Conservation (phyloP, 179 eudicot genomes). For the Silene vulgaris region DNA sequence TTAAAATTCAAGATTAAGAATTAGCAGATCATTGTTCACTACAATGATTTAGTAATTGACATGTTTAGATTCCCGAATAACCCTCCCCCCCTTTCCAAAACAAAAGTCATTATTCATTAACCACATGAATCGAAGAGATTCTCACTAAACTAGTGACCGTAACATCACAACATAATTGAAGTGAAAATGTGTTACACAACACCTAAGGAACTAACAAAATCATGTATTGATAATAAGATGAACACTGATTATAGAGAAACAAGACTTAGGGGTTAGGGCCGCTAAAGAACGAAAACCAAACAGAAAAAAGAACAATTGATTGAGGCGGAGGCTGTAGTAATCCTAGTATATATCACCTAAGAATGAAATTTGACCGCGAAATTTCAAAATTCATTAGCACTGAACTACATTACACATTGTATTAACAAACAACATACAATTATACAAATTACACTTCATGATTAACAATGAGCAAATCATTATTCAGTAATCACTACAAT, state of each 20-base stretch:
- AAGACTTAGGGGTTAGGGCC: not conserved
- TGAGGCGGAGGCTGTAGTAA: too few species aligned
- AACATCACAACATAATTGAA: too few species aligned
- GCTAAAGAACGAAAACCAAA: not conserved
- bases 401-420: not conserved
- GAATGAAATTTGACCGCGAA: not conserved
- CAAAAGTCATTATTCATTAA: too few species aligned
- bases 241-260: not conserved
- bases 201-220: too few species aligned
- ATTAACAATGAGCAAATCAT: not conserved
- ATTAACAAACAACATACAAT: not conserved
- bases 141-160: too few species aligned
- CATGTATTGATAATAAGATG: not conserved
- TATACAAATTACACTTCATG: not conserved
- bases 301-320: too few species aligned
- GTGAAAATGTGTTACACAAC: too few species aligned
- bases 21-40: too few species aligned
- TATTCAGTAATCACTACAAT: not conserved
- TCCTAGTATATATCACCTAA: not conserved
- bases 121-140: too few species aligned
- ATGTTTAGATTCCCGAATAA: too few species aligned
- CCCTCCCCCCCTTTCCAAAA: too few species aligned
- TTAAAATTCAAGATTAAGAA: not conserved
- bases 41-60: too few species aligned
- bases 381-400: not conserved